These are phyloP conservation scores for Neurospora sublineolata DNA, from an alignment of 495 filamentous ascomycete genomes.

Conservation along the genomic window DNA sequence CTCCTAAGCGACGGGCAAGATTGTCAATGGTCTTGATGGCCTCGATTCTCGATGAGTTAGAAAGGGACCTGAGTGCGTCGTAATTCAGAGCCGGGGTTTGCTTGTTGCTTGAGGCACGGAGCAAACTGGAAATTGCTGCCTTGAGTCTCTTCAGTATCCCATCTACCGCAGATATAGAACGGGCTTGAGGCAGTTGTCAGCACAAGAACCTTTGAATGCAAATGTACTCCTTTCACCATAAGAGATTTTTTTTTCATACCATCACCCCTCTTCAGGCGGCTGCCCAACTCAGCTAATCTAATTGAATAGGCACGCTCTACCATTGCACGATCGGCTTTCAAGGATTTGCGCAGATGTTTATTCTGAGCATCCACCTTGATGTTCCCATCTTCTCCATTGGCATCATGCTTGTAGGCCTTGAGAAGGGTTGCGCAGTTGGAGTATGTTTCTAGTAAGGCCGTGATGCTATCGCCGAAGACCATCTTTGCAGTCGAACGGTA, in stretches of 20 bases:
- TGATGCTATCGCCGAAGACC: slow-evolving; percentile 21
- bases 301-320: slow-evolving; percentile 20
- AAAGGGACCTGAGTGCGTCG: slow-evolving; percentile 24
- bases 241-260: slow-evolving; percentile 9
- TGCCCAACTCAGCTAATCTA: slow-evolving; percentile 13
- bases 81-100: slow-evolving; percentile 20
- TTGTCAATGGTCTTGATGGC: slow-evolving; percentile 24
- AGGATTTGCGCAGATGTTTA: slow-evolving; percentile 20
- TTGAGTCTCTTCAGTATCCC: slow-evolving; percentile 20
- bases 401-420: slow-evolving; percentile 14
- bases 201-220: background rate
- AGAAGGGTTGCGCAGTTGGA: slow-evolving; percentile 25
- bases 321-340: slow-evolving; percentile 19
- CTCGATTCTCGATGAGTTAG: slow-evolving; percentile 21
- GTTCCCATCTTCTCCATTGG: slow-evolving; percentile 1
- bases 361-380: slow-evolving; percentile 24
- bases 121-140: slow-evolving; percentile 14
- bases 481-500: slow-evolving; percentile 1
- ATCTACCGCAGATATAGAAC: slow-evolving; percentile 17
- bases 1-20: slow-evolving; percentile 20
- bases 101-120: slow-evolving; percentile 14
- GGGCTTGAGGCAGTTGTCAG: slow-evolving; percentile 11
- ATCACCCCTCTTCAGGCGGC: slow-evolving; percentile 21
- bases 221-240: background rate
- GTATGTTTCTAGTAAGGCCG: slow-evolving; percentile 23